Conservation (phyloP, 805 yeast species). For the Pichia gijzeniarum region DNA sequence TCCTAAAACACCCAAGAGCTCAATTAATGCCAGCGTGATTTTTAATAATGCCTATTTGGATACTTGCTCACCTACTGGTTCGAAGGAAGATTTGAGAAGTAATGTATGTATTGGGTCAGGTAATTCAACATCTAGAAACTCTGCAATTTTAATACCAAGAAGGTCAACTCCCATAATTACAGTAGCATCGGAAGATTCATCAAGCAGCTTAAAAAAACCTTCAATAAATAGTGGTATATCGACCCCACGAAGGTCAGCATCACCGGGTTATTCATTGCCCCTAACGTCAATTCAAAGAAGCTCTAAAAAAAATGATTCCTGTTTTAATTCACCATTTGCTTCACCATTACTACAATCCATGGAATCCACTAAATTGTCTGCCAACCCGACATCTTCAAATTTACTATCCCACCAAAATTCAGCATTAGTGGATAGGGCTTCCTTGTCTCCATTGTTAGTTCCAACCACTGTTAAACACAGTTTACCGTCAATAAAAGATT, state of each 20-base stretch:
- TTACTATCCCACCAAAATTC: background rate
- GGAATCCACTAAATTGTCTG: constrained; percentile 28
- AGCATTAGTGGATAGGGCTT: constrained; percentile 41
- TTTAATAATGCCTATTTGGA: constrained; percentile 22
- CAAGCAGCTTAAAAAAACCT: constrained; percentile 2
- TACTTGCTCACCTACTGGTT: constrained; percentile 5
- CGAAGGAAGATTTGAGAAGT: constrained; percentile 3
- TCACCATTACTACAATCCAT: constrained; percentile 52
- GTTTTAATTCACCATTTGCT: constrained; percentile 22
- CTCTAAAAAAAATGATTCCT: constrained; percentile 18
- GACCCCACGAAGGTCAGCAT: constrained; percentile 7
- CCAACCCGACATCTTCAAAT: background rate
- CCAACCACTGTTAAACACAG: constrained; percentile 53
- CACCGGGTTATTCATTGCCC: constrained; percentile 43
- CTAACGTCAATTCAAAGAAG: constrained; percentile 59
- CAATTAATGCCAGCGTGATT: constrained; percentile 11
- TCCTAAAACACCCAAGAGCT: constrained; percentile 13
- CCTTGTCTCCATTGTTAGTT: constrained; percentile 72
- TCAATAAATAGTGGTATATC: background rate
- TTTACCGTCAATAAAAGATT: constrained; percentile 74
- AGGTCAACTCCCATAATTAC: constrained; percentile 26
- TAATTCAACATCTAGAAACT: constrained; percentile 20
- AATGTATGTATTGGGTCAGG: constrained; percentile 14
- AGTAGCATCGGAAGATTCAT: constrained; percentile 21
- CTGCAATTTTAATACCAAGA: constrained; percentile 10